Percentiles rank a stretch among this genome's conserved stretches.
These are phyloP conservation scores for Paecilomyces formosus DNA, from an alignment of 2,329 filamentous ascomycete genomes.

Conservation along the genomic window DNA sequence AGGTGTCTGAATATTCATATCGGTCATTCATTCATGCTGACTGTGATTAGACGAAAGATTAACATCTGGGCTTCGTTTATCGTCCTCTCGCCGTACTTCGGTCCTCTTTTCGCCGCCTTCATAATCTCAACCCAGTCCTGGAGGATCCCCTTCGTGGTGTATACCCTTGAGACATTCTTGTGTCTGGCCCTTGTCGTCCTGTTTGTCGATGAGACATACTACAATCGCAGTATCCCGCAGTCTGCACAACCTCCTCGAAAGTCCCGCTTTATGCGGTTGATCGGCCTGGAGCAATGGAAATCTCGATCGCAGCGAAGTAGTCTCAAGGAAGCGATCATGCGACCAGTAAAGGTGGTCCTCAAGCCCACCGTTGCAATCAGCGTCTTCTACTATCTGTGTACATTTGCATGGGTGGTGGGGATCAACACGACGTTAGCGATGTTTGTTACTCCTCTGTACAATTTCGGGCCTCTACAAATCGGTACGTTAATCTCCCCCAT, in stretches of 20 bases:
- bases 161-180: slow-evolving; percentile 24
- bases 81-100: slow-evolving; percentile 25
- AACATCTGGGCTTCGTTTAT: slow-evolving; percentile 32
- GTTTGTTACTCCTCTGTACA: slow-evolving; percentile 44
- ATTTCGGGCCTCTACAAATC: slow-evolving; percentile 44
- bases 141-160: slow-evolving; percentile 30
- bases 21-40: background rate
- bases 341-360: slow-evolving; percentile 27
- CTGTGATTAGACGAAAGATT: slow-evolving; percentile 22
- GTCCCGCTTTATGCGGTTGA: slow-evolving; percentile 19
- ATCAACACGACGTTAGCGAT: slow-evolving; percentile 52
- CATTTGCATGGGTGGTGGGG: slow-evolving; percentile 38
- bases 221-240: slow-evolving; percentile 24
- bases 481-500: slow-evolving; percentile 25
- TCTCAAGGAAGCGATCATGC: slow-evolving; percentile 26
- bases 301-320: slow-evolving; percentile 21
- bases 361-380: slow-evolving; percentile 32
- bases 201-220: slow-evolving; percentile 32
- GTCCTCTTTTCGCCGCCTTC: slow-evolving; percentile 27
- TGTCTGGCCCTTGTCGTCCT: slow-evolving; percentile 23
- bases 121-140: slow-evolving; percentile 29
- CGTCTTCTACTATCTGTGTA: slow-evolving; percentile 32
- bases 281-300: slow-evolving; percentile 27
- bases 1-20: background rate
- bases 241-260: slow-evolving; percentile 24